A percentile compares a stretch with the other conserved stretches of the same genome.
Evolutionary conservation across 176 grass and related monocot genomes (phyloP).

Genomic region (Avena atlantica): DNA sequence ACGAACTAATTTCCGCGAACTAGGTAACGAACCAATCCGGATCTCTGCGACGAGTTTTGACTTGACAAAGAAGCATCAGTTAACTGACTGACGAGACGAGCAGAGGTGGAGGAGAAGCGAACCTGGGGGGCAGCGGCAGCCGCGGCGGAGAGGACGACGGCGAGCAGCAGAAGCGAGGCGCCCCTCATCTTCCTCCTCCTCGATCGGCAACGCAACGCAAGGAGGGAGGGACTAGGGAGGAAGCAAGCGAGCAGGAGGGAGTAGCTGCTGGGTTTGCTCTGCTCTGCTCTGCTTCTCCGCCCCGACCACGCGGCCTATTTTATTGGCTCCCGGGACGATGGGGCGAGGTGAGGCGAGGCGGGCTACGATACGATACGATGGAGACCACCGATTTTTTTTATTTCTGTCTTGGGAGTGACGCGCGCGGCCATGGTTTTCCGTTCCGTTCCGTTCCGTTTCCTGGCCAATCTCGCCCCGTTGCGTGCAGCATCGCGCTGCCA

Average conservation of each 20-base stretch:
- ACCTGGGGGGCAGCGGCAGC: not conserved
- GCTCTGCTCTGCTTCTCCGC: not conserved
- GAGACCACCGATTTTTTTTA: not conserved
- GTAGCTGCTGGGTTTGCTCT: constrained; percentile 1
- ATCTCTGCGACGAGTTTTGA: constrained; percentile 12
- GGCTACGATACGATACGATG: not conserved
- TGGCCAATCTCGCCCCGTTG: not conserved
- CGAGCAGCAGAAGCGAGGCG: constrained; percentile 9
- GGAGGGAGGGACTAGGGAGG: not conserved
- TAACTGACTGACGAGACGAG: not conserved
- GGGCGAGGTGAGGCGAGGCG: not conserved
- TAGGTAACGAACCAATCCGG: not conserved
- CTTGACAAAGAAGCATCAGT: not conserved
- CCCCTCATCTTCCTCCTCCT: constrained; percentile 12
- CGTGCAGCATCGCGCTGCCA: constrained; percentile 12
- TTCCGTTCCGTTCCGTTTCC: not conserved
- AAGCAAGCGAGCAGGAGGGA: not conserved
- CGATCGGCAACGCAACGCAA: not conserved
- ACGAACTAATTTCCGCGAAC: not conserved
- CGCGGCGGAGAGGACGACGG: not conserved
- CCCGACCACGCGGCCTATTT: not conserved
- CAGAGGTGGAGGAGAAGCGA: not conserved
- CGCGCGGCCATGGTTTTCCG: not conserved
- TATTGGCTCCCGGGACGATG: not conserved
- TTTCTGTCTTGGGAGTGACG: not conserved